These are phyloP conservation scores for Kurtzmaniella natalensis DNA, from an alignment of 1,139 yeast species.

Conservation along the genomic window DNA sequence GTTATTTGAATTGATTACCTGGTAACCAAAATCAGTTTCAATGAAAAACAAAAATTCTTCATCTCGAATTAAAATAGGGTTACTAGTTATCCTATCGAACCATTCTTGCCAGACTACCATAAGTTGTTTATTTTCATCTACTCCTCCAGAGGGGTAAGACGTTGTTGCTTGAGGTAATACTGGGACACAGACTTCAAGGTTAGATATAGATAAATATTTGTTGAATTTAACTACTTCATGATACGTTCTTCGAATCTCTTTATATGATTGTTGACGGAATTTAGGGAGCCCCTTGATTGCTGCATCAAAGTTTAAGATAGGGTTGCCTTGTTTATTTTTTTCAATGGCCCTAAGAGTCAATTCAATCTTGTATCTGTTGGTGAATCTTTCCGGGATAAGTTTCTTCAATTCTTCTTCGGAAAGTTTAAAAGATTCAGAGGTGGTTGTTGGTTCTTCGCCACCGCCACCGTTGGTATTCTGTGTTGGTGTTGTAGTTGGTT, in stretches of 20 bases:
- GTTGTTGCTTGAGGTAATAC: conserved; percentile 73
- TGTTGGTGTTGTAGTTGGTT: conserved; percentile 3
- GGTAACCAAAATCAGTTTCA: conserved; percentile 82
- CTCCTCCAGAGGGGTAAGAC: conserved; percentile 77
- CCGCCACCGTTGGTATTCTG: conserved; percentile 8
- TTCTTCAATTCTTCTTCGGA: conserved; percentile 37
- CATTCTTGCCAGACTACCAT: conserved; percentile 69
- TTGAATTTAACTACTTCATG: conserved; percentile 74
- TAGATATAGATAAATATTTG: conserved; percentile 71
- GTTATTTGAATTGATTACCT: conserved; percentile 56
- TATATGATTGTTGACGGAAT: conserved; percentile 66
- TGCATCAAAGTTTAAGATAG: conserved; percentile 42
- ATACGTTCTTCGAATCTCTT: conserved; percentile 76
- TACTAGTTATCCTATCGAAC: conserved; percentile 71
- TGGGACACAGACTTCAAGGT: conserved; percentile 92
- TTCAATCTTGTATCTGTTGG: conserved; percentile 26
- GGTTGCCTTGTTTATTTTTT: conserved; percentile 39
- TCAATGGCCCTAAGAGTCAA: conserved; percentile 33
- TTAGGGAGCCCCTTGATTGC: conserved; percentile 55
- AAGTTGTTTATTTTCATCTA: conserved; percentile 67
- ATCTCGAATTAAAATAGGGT: conserved; percentile 77
- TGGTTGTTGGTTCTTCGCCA: too few species aligned
- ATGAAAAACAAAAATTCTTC: conserved; percentile 86
- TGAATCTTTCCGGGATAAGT: conserved; percentile 50
- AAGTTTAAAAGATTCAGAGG: too few species aligned